These are phyloP conservation scores for Cucumis cinereus DNA, from an alignment of 306 rosid species.

Conservation along the genomic window DNA sequence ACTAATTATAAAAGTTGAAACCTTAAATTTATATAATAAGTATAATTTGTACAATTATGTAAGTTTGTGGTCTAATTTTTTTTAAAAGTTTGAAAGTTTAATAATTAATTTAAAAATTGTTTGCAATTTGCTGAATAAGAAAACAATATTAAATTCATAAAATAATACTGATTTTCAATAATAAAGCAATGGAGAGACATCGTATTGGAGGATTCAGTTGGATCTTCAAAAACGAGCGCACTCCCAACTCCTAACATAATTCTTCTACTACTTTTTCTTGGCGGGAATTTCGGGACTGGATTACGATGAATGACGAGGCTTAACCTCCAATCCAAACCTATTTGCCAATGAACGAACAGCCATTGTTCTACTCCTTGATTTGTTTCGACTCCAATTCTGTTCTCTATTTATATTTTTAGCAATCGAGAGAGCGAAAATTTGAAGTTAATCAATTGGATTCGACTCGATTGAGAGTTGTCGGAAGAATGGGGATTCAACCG, in stretches of 20 bases:
- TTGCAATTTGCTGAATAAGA: too few relatives aligned
- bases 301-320: background rate
- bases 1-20: too few relatives aligned
- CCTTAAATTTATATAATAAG: too few relatives aligned
- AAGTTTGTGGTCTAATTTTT: too few relatives aligned
- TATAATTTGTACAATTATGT: too few relatives aligned
- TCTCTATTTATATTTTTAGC: background rate
- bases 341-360: background rate
- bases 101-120: too few relatives aligned
- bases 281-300: background rate
- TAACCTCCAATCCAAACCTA: background rate
- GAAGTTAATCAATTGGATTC: background rate
- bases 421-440: background rate
- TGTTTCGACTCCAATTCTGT: background rate
- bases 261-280: background rate
- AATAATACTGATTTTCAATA: too few relatives aligned
- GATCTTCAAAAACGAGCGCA: background rate
- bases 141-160: too few relatives aligned
- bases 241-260: background rate
- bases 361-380: background rate
- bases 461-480: background rate
- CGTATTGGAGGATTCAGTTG: background rate
- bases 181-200: background rate
- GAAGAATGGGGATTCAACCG: slow-evolving; percentile 50
- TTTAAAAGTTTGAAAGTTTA: too few relatives aligned